Evolutionary conservation across 2,329 filamentous ascomycete species (phyloP), one percentile per base, ranked within the genome.

Genomic region (Aaosphaeria arxii): DNA sequence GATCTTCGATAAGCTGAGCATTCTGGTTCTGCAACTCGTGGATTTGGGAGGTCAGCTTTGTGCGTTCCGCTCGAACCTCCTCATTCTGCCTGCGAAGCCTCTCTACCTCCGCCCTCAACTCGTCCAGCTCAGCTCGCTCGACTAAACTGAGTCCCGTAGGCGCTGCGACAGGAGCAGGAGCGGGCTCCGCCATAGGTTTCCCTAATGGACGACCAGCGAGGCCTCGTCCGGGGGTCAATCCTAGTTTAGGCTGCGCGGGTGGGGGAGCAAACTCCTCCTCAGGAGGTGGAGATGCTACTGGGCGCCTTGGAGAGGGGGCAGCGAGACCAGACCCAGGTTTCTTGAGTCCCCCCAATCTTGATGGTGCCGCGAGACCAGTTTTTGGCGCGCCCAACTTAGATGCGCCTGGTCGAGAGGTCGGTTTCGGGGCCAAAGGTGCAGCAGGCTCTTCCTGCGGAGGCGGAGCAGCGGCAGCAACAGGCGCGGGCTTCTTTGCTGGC

Each of bases 1-100:
- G 92, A 62, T 97, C 92, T 71, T 99, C 94, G 52, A 99, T 99
- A 32, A 99, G 78, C 54, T 94, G 88, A 28, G 94, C 94, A 63
- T 99, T 99, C 67, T 96, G 90, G 62, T 96, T 95, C 73, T 96
- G 95, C 30, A 99, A 80, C 71, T 97, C 94, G 58, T 92, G 87
- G 39, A 97, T 87, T 68, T 96, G 90, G 0, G 90, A 94, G 50
- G 85, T 81, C 43, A 96, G 80, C 62, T 87, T 91, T 49, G 85
- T 83, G 53, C 89, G 86, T 64, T 96, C 92, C 42, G 89, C 83
- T 46, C 89, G 84, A 58, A 91, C 76, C 40, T 96, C 91, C 46
- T 96, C 90, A 7, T 85, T 83, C 55, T 89, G 83, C 47, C 85
- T 84, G 24, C 82, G 77, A 5, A 96, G 77, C 30, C 87, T 81